Evolutionary conservation across 1,284 basidiomycete species (phyloP).

Genomic region (Pseudozyma sp.): DNA sequence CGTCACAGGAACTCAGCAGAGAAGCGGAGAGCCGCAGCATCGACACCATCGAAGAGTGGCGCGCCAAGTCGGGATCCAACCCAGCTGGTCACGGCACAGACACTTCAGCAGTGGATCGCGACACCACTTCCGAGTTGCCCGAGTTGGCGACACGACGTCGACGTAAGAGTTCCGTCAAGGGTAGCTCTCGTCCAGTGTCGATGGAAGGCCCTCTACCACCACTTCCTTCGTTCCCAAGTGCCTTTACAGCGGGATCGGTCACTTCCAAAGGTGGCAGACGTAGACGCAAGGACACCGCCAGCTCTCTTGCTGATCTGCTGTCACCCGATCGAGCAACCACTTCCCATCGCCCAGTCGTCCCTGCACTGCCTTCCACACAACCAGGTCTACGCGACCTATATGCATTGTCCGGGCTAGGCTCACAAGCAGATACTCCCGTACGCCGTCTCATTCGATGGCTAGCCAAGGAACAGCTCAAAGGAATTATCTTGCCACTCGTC

Average conservation of each 20-base stretch:
- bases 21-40: slow-evolving; percentile 39
- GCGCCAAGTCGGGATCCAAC: slow-evolving; percentile 24
- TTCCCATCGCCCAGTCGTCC: slow-evolving; percentile 7
- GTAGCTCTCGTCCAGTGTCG: slow-evolving; percentile 24
- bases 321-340: slow-evolving; percentile 14
- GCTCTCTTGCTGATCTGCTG: slow-evolving; percentile 19
- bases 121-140: background rate
- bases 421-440: slow-evolving; percentile 54
- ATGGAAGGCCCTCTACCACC: slow-evolving; percentile 31
- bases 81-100: background rate
- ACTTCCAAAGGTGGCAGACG: slow-evolving; percentile 29
- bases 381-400: slow-evolving; percentile 34
- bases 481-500: slow-evolving; percentile 29
- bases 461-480: slow-evolving; percentile 50
- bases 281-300: slow-evolving; percentile 21
- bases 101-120: slow-evolving; percentile 1
- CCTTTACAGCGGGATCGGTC: slow-evolving; percentile 23
- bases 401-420: slow-evolving; percentile 26
- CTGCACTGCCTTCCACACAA: slow-evolving; percentile 3
- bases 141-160: slow-evolving; percentile 24
- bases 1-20: slow-evolving; percentile 33
- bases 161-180: slow-evolving; percentile 33
- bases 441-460: slow-evolving; percentile 57
- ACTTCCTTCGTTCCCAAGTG: slow-evolving; percentile 17
- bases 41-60: slow-evolving; percentile 52